Base-by-base conservation (phyloP, 2,329 filamentous ascomycete genomes). In the Rhynchosporium agropyri region DNA sequence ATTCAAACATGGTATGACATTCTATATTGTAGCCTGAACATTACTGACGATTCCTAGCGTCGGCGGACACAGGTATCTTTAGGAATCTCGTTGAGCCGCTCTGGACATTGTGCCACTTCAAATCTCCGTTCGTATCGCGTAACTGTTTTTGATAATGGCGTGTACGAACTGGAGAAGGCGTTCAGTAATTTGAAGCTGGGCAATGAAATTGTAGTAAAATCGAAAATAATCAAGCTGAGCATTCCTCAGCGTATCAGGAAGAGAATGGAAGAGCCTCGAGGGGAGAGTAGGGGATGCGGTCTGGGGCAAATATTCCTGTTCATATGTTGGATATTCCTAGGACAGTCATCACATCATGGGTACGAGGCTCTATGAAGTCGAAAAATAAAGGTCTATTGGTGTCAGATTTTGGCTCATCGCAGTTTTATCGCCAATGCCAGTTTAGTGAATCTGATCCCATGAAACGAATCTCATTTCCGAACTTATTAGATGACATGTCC, bases 31-130 rank as follows among this genome's bases (percentile, higher is more conserved):
- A 9, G 29, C 40, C 26, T 54, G 29, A 48, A 46, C 10, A 59
- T 49, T 63, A 40, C 61, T 63, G 36, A 63, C 31, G 10, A 58
- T 63, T 55, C 49, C 49, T 31, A 63, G 61, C 42, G 10, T 55
- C 38, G 54, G 53, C 60, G 38, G 31, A 31, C 36, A 45, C 15
- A 54, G 8, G 54, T 51, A 28, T 38, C 33, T 40, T 28, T 60
- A 20, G 20, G 53, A 26, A 26, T 45, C 10, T 29, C 49, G 5
- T 38, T 20, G n/a, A n/a, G n/a, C n/a, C 15, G 49, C 49, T 38
- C 12, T 26, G n/a, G 49, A 29, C 6, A 33, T 29, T 38, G 33
- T 53, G 33, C 29, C 29, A 29, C 49, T 36, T 13, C 29, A 53
- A 53, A 13, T 29, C 28, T 49, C 29, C 12, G 46, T 49, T 13